A percentile compares a stretch with the other conserved stretches of the same genome.
These are phyloP conservation scores for Entamoeba invadens DNA, from an alignment of 208 protist species.

Conservation along the genomic window DNA sequence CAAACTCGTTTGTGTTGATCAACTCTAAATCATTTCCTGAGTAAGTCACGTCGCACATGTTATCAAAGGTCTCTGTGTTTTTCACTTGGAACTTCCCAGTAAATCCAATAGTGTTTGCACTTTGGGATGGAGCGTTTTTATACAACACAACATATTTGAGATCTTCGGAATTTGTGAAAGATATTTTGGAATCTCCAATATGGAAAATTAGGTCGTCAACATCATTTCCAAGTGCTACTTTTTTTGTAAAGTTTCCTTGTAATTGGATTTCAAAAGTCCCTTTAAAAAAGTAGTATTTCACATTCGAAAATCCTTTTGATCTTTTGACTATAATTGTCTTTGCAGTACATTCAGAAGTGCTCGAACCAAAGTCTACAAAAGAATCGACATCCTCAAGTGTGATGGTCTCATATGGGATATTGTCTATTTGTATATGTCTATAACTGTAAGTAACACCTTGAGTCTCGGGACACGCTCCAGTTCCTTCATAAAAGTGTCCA, in stretches of 20 bases:
- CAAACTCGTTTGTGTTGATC: not conserved
- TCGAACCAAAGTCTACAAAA: not conserved
- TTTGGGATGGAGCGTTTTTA: not conserved
- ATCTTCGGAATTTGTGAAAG: not conserved
- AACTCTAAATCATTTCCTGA: not conserved
- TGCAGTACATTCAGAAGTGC: not conserved
- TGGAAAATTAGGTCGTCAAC: not conserved
- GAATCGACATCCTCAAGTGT: not conserved
- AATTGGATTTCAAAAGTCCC: not conserved
- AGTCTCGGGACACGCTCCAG: not conserved
- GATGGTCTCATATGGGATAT: not conserved
- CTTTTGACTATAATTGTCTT: not conserved
- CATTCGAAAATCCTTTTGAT: not conserved
- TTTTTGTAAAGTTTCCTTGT: not conserved
- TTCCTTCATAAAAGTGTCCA: not conserved
- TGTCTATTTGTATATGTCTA: not conserved
- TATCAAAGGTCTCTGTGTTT: not conserved
- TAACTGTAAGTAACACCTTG: not conserved
- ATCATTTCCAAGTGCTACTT: not conserved
- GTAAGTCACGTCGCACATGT: not conserved
- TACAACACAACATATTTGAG: not conserved
- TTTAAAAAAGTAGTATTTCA: not conserved
- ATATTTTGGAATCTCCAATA: not conserved
- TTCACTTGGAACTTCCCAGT: not conserved
- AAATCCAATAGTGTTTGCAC: not conserved